These are phyloP conservation scores for Pilasporangium apinafurcum DNA, from an alignment of 352 stramenopile genomes.

Conservation along the genomic window DNA sequence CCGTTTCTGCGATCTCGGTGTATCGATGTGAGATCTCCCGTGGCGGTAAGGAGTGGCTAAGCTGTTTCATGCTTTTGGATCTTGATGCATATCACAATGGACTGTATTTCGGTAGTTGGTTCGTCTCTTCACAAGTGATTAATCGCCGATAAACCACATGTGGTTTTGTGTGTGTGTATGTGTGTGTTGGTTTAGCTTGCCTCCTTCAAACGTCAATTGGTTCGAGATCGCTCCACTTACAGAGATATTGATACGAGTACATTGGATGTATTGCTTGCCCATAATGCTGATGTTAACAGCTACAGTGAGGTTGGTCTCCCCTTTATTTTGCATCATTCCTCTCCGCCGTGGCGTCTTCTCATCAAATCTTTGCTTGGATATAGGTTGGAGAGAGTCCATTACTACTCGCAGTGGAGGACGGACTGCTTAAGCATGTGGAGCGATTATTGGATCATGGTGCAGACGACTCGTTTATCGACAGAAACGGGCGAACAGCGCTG, in stretches of 20 bases:
- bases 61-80: background rate
- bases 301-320: background rate
- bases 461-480: background rate
- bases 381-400: background rate
- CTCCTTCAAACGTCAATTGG: slow-evolving; percentile 1
- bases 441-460: background rate
- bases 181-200: background rate
- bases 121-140: no score
- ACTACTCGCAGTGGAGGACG: background rate
- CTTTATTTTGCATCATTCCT: no score
- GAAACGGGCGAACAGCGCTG: background rate
- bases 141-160: background rate
- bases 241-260: background rate
- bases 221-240: background rate
- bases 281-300: slow-evolving; percentile 1
- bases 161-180: background rate
- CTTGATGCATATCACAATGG: background rate
- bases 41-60: slow-evolving; percentile 15
- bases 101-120: background rate
- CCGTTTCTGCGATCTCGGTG: slow-evolving; percentile 22
- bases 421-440: background rate
- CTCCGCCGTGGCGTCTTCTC: no score
- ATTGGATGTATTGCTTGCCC: background rate
- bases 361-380: no score
- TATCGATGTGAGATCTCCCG: slow-evolving; percentile 27